Conservation (phyloP, 106 monocot genomes). For the Acorus gramineus region DNA sequence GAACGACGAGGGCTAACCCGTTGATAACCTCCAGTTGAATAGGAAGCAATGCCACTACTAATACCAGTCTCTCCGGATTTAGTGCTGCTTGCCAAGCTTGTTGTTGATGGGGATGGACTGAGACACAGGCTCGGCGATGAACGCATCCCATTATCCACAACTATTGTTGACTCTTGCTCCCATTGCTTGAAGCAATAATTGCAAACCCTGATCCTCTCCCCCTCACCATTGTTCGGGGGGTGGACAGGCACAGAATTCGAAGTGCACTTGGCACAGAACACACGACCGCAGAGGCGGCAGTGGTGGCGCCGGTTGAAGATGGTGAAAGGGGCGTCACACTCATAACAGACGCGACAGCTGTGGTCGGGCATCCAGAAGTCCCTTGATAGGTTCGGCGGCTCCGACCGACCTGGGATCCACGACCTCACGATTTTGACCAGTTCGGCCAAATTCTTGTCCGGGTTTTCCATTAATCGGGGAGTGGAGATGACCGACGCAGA, state of each 20-base stretch:
- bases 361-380: slow-evolving; percentile 95
- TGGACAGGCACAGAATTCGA: slow-evolving; percentile 42
- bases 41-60: slow-evolving; percentile 24
- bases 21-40: too few relatives aligned
- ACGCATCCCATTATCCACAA: slow-evolving; percentile 9
- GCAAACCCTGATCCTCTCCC: slow-evolving; percentile 61
- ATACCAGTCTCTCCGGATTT: slow-evolving; percentile 47
- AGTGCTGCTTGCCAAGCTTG: slow-evolving; percentile 42
- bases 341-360: slow-evolving; percentile 90
- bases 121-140: slow-evolving; percentile 22
- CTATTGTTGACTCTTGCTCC: slow-evolving; percentile 12
- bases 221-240: slow-evolving; percentile 5
- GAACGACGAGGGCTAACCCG: too few relatives aligned
- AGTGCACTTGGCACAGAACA: slow-evolving; percentile 85
- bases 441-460: slow-evolving; percentile 50
- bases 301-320: slow-evolving; percentile 83
- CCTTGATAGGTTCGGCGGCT: slow-evolving; percentile 44
- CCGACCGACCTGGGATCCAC: slow-evolving; percentile 52
- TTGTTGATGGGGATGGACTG: slow-evolving; percentile 38
- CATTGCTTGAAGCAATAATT: slow-evolving; percentile 84
- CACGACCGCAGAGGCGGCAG: slow-evolving; percentile 74
- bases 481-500: too few relatives aligned
- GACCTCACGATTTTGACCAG: slow-evolving; percentile 48
- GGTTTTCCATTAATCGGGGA: slow-evolving; percentile 10
- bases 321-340: slow-evolving; percentile 80